Conservation (phyloP, 2,329 filamentous ascomycete genomes). For the Chaetomiaceae sp. region DNA sequence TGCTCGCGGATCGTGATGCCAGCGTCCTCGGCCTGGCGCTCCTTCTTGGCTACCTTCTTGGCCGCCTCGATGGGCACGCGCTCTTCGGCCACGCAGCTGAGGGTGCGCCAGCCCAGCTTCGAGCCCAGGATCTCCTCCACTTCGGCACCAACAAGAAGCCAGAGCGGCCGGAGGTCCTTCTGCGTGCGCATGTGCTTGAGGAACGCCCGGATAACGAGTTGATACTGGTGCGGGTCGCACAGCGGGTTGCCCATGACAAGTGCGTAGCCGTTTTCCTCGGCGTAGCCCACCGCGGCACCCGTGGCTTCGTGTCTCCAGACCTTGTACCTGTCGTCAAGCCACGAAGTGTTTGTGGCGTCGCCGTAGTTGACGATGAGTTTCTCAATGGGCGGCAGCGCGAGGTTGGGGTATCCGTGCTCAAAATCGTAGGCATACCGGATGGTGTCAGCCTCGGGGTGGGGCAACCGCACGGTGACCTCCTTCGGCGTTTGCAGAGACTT, state of each 20-base stretch:
- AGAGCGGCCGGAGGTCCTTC: conserved; percentile 66
- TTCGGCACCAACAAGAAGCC: conserved; percentile 78
- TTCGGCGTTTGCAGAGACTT: conserved; percentile 66
- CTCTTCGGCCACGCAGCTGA: conserved; percentile 86
- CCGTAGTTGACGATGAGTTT: conserved; percentile 94
- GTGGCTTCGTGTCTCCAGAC: conserved; percentile 78
- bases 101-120: conserved; percentile 79
- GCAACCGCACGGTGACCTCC: conserved; percentile 56
- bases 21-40: conserved; percentile 74
- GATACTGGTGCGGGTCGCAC: conserved; percentile 73
- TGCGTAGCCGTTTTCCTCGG: conserved; percentile 52
- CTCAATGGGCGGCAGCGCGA: conserved; percentile 66
- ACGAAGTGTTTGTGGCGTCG: conserved; percentile 89
- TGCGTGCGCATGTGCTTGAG: conserved; percentile 59
- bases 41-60: conserved; percentile 61
- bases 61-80: conserved; percentile 71
- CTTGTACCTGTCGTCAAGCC: conserved; percentile 83
- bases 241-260: conserved; percentile 85
- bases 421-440: conserved; percentile 52
- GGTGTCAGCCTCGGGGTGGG: conserved; percentile 84
- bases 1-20: conserved; percentile 76
- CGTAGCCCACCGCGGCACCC: conserved; percentile 81
- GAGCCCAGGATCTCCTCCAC: conserved; percentile 75
- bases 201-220: conserved; percentile 67
- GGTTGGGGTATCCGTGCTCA: conserved; percentile 33